Evolutionary conservation across 805 yeast species (phyloP).

Genomic region (Candida easanensis): DNA sequence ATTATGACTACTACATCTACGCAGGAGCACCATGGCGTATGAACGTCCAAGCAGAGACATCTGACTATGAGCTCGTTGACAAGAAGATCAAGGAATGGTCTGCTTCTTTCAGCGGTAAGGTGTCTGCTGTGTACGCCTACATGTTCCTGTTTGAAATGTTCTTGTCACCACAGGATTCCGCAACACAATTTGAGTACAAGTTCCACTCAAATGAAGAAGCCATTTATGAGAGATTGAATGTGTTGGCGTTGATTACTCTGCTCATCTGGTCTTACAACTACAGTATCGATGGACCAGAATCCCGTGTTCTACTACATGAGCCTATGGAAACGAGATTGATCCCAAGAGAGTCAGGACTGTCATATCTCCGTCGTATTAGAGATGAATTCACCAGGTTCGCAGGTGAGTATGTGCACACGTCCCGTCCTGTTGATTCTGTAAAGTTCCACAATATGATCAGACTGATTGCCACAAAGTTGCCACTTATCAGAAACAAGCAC

Average conservation of each 20-base stretch:
- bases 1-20: constrained; percentile 73
- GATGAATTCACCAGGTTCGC: constrained; percentile 35
- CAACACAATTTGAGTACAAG: constrained; percentile 36
- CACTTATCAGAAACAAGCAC: constrained; percentile 40
- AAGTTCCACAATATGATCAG: constrained; percentile 41
- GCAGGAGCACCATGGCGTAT: constrained; percentile 83
- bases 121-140: constrained; percentile 59
- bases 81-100: constrained; percentile 54
- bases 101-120: constrained; percentile 42
- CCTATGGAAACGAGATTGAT: constrained; percentile 19
- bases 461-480: constrained; percentile 39
- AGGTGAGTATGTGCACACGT: constrained; percentile 29
- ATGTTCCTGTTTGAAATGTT: constrained; percentile 61
- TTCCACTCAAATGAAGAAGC: constrained; percentile 54
- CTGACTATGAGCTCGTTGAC: constrained; percentile 47
- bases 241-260: constrained; percentile 31
- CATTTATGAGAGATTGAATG: constrained; percentile 37
- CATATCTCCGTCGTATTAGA: constrained; percentile 48
- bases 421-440: constrained; percentile 33
- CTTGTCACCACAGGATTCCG: constrained; percentile 47
- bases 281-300: constrained; percentile 46
- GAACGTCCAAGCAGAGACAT: constrained; percentile 57
- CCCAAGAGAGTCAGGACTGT: constrained; percentile 47
- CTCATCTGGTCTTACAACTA: constrained; percentile 53
- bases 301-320: constrained; percentile 24